phyloP scores from a whole-genome alignment of 352 stramenopile species.

The Globisporangium lucens region DNA sequence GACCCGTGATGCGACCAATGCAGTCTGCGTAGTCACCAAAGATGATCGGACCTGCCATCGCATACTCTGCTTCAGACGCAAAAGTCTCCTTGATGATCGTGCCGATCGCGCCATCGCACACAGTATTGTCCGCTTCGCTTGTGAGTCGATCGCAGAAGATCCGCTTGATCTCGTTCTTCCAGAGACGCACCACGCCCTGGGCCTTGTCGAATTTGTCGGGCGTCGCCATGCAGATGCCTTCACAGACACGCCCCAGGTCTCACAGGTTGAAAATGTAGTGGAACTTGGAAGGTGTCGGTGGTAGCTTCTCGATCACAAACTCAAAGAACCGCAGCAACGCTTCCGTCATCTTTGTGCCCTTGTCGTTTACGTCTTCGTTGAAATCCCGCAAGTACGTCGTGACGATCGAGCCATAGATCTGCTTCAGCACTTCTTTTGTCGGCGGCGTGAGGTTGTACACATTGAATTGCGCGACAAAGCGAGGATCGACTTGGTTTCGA shows the following conservation, averaged over 20 bases:
- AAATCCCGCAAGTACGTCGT: conserved; percentile 89
- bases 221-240: conserved; percentile 93
- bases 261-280: conserved; percentile 98
- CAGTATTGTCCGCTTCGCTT: conserved; percentile 72
- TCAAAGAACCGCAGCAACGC: conserved; percentile 88
- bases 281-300: conserved; percentile 93
- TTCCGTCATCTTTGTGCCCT: conserved; percentile 80
- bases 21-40: conserved; percentile 93
- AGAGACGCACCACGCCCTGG: conserved; percentile 84
- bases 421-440: conserved; percentile 85
- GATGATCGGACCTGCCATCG: conserved; percentile 79
- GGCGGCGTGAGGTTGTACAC: conserved; percentile 95
- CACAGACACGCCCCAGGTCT: conserved; percentile 91
- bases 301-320: conserved; percentile 88
- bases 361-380: conserved; percentile 74
- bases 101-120: conserved; percentile 82
- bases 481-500: conserved; percentile 92
- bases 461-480: conserved; percentile 94
- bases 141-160: conserved; percentile 94
- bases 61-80: conserved; percentile 53
- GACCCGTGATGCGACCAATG: conserved; percentile 63
- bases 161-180: conserved; percentile 91
- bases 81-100: conserved; percentile 77
- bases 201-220: conserved; percentile 81
- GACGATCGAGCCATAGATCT: conserved; percentile 95